These are phyloP conservation scores for Galerina marginata DNA, from an alignment of 768 basidiomycete species.

Conservation along the genomic window DNA sequence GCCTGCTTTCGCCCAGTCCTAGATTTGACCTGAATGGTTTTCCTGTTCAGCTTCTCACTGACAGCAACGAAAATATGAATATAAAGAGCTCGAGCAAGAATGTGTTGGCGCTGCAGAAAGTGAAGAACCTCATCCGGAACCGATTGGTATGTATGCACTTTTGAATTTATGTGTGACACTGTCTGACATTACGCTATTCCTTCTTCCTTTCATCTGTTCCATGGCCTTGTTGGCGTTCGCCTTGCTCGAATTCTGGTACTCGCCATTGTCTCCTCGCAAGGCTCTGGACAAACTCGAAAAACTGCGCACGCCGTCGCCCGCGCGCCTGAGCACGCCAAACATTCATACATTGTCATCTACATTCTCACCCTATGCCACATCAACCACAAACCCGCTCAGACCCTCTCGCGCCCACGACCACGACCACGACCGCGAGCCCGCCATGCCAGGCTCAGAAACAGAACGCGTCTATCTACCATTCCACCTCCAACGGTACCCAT, in stretches of 20 bases:
- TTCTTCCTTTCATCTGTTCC: constrained; percentile 23
- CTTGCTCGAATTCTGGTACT: constrained; percentile 34
- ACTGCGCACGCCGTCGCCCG: constrained; percentile 61
- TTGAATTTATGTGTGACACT: constrained; percentile 16
- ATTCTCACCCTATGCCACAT: constrained; percentile 32
- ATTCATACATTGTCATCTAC: constrained; percentile 43
- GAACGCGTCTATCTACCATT: constrained; percentile 42
- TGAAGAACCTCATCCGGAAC: constrained; percentile 73
- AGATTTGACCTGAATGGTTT: too few relatives aligned
- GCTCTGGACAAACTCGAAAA: constrained; percentile 72
- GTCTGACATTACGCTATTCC: not conserved
- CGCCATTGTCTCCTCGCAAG: constrained; percentile 41
- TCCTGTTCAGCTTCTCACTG: constrained; percentile 33
- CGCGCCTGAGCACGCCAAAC: constrained; percentile 22
- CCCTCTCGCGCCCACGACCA: constrained; percentile 25
- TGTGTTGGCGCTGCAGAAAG: constrained; percentile 64
- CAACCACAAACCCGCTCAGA: constrained; percentile 40
- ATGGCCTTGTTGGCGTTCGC: constrained; percentile 31
- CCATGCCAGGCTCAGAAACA: constrained; percentile 71
- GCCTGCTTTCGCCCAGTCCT: too few relatives aligned
- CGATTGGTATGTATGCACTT: constrained; percentile 64
- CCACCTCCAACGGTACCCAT: constrained; percentile 33
- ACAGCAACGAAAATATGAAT: constrained; percentile 30
- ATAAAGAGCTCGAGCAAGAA: constrained; percentile 53
- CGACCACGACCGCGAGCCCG: constrained; percentile 37